A percentile compares a stretch with the other conserved stretches of the same genome.
These are phyloP conservation scores for Leucaena leucocephala DNA, from an alignment of 306 rosid genomes.

Conservation along the genomic window DNA sequence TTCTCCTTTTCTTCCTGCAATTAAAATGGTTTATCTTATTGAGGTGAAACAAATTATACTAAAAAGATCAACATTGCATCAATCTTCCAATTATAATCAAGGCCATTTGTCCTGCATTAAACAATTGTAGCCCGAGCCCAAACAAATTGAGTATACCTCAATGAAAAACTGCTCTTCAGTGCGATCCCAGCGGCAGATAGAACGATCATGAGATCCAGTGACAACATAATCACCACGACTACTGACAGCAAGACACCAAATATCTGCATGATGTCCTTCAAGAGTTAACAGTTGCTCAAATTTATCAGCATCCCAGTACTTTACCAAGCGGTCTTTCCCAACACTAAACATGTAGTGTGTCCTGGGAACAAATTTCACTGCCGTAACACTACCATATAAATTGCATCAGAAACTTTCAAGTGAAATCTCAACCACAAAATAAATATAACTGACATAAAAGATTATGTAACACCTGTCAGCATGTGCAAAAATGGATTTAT, in stretches of 20 bases:
- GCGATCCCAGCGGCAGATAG: conserved; percentile 98
- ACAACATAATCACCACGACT: conserved; percentile 87
- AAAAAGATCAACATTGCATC: conserved; percentile 15
- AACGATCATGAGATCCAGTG: conserved; percentile 93
- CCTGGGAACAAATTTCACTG: conserved; percentile 78
- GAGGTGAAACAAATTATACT: conserved; percentile 12
- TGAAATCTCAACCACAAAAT: conserved; percentile 15
- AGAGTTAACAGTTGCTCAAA: conserved; percentile 89
- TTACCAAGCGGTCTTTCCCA: conserved; percentile 82
- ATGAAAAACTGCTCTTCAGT: conserved; percentile 95
- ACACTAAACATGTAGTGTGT: conserved; percentile 90
- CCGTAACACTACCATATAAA: conserved; percentile 74
- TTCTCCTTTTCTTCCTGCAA: conserved; percentile 98
- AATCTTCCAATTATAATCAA: conserved; percentile 4
- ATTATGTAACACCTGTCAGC: conserved; percentile 68
- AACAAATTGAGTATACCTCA: conserved; percentile 62
- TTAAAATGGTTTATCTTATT: conserved; percentile 34
- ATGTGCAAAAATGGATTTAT: conserved; percentile 91
- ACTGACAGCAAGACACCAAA: conserved; percentile 91
- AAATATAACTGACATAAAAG: conserved; percentile 2
- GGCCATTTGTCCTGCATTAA: conserved; percentile 17
- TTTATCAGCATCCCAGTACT: conserved; percentile 99
- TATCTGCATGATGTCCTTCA: conserved; percentile 94
- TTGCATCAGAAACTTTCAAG: conserved; percentile 33
- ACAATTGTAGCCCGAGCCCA: conserved; percentile 16